phyloP scores from a whole-genome alignment of 1,139 yeast genomes.

The Saccharomyces pastorianus region DNA sequence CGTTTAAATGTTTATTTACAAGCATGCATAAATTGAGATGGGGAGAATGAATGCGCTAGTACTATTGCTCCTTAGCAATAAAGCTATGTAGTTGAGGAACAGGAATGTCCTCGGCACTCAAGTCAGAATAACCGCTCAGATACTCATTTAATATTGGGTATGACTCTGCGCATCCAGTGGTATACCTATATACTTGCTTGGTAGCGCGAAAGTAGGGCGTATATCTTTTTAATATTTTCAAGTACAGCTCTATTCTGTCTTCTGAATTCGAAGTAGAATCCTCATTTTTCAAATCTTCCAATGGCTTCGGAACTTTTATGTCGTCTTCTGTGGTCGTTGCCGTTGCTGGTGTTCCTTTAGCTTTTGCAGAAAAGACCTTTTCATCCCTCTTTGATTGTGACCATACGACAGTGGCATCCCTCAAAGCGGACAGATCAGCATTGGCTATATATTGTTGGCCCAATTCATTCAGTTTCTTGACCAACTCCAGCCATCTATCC shows the following conservation, averaged over 20 bases:
- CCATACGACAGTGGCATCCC: conserved; percentile 63
- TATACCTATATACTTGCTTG: conserved; percentile 34
- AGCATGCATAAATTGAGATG: not conserved
- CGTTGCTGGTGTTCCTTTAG: not conserved
- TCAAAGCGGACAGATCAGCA: conserved; percentile 82
- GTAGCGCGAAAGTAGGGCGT: conserved; percentile 38
- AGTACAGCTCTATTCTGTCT: conserved; percentile 46
- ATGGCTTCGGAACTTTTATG: not conserved
- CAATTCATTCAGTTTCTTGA: conserved; percentile 44
- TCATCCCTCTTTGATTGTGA: not conserved
- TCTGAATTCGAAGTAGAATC: conserved; percentile 9
- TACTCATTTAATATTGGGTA: conserved; percentile 20
- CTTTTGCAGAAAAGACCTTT: not conserved
- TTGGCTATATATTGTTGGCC: conserved; percentile 58
- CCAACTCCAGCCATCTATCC: conserved; percentile 51
- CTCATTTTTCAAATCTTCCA: not conserved
- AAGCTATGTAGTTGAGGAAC: conserved; percentile 31
- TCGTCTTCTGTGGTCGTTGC: not conserved
- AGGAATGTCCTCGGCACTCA: conserved; percentile 30
- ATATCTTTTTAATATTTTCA: conserved; percentile 46
- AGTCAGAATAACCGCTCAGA: conserved; percentile 11
- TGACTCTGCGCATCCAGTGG: conserved; percentile 32
- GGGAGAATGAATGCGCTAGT: not conserved
- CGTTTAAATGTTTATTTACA: not conserved
- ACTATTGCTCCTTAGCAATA: not conserved